These are phyloP conservation scores for Agapanthus africanus DNA, from an alignment of 106 monocot genomes.

Conservation along the genomic window DNA sequence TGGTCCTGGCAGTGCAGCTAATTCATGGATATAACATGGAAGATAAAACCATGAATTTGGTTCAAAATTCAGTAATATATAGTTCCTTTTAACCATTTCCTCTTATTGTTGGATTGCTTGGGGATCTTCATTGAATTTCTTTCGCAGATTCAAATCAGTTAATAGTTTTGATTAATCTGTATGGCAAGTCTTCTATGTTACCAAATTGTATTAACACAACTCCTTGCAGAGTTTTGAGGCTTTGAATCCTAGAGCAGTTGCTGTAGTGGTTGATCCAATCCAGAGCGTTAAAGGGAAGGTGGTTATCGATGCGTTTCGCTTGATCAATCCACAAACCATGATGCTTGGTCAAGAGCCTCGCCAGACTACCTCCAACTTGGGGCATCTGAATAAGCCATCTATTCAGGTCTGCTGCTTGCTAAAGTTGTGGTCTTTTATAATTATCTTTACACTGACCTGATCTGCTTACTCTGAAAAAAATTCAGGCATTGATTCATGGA, in stretches of 20 bases:
- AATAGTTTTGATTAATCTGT: neutral
- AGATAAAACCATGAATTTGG: neutral
- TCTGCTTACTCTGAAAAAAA: neutral
- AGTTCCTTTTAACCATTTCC: neutral
- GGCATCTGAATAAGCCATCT: constrained; percentile 91
- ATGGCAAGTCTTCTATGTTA: neutral
- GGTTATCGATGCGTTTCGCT: constrained; percentile 97
- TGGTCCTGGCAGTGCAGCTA: no score
- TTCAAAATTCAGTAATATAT: no score
- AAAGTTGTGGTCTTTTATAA: neutral
- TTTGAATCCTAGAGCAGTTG: constrained; percentile 89
- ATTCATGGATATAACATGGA: neutral
- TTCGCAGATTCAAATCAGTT: neutral
- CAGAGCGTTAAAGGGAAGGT: constrained; percentile 99
- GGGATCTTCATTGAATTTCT: neutral
- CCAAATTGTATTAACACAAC: neutral
- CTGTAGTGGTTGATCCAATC: constrained; percentile 90
- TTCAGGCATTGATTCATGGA: constrained; percentile 52
- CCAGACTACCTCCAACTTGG: constrained; percentile 89
- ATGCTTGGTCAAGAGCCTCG: constrained; percentile 98
- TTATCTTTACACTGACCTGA: neutral
- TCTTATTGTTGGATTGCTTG: neutral
- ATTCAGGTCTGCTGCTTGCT: constrained; percentile 50
- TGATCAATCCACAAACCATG: constrained; percentile 97
- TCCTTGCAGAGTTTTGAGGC: constrained; percentile 87